A percentile compares a stretch with the other conserved stretches of the same genome.
These are phyloP conservation scores for Dendrobium chrysotoxum DNA, from an alignment of 106 monocot species.

Conservation along the genomic window DNA sequence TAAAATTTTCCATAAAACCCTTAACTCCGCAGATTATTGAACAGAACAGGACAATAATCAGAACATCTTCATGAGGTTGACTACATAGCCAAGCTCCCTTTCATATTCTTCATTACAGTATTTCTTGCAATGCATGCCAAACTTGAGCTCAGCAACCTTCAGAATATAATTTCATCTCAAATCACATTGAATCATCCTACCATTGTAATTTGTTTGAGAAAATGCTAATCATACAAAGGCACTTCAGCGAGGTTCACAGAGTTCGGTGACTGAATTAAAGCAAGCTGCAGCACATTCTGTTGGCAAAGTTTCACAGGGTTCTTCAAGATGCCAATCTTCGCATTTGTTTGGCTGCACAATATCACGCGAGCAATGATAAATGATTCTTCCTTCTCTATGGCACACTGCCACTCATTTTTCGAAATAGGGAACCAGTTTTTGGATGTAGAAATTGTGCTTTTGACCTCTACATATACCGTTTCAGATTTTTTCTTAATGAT, in stretches of 20 bases:
- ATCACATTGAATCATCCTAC: neutral
- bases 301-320: constrained; percentile 43
- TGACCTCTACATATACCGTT: constrained; percentile 37
- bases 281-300: constrained; percentile 34
- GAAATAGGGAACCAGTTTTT: constrained; percentile 51
- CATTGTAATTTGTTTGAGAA: too few relatives aligned
- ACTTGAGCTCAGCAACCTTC: too few relatives aligned
- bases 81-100: too few relatives aligned
- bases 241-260: neutral
- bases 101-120: too few relatives aligned
- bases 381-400: constrained; percentile 36
- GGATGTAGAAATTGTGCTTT: constrained; percentile 35
- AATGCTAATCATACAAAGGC: too few relatives aligned
- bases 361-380: constrained; percentile 38
- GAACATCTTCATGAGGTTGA: too few relatives aligned
- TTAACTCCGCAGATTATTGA: too few relatives aligned
- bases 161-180: neutral
- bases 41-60: too few relatives aligned
- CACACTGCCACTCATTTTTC: constrained; percentile 41
- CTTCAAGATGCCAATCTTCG: constrained; percentile 25
- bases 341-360: constrained; percentile 12
- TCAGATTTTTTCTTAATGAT: constrained; percentile 17
- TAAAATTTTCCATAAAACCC: too few relatives aligned
- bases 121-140: too few relatives aligned
- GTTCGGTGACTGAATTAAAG: constrained; percentile 16